Percentiles rank a stretch among this genome's conserved stretches.
Evolutionary conservation across 148 eudicot species (phyloP).

Genomic region (Amaranthus hypochondriacus): DNA sequence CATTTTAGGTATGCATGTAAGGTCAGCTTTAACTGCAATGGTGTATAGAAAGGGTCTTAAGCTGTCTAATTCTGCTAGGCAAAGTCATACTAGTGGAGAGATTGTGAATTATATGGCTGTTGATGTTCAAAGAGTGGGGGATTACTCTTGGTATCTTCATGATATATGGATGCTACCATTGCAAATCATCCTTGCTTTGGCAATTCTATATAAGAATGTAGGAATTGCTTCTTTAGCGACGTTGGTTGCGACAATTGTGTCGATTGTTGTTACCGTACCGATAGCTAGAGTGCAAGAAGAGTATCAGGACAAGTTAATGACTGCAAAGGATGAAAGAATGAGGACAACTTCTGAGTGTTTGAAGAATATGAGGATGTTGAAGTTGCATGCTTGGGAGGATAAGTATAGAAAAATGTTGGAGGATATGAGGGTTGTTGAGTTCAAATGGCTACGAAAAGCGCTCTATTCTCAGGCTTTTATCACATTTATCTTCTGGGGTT

Average conservation of each 20-base stretch:
- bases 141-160: conserved; percentile 80
- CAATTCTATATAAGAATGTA: conserved; percentile 79
- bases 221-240: conserved; percentile 84
- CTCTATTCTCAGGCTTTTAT: conserved; percentile 80
- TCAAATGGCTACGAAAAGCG: conserved; percentile 74
- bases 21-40: conserved; percentile 90
- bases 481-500: conserved; percentile 84
- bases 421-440: conserved; percentile 76
- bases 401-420: conserved; percentile 57
- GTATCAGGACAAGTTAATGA: conserved; percentile 83
- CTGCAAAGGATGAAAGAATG: conserved; percentile 90
- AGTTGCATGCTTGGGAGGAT: conserved; percentile 97
- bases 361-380: conserved; percentile 84
- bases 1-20: conserved; percentile 78
- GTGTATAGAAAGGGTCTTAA: conserved; percentile 80
- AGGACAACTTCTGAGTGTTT: conserved; percentile 83
- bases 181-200: conserved; percentile 80
- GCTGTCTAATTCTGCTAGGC: conserved; percentile 70
- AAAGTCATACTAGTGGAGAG: conserved; percentile 85
- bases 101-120: conserved; percentile 95
- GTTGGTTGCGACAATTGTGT: conserved; percentile 67
- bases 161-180: conserved; percentile 90
- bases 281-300: conserved; percentile 76
- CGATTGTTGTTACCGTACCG: conserved; percentile 66
- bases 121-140: conserved; percentile 92